Base-by-base conservation (phyloP, 352 stramenopile genomes). In the Aphanomyces cochlioides region DNA sequence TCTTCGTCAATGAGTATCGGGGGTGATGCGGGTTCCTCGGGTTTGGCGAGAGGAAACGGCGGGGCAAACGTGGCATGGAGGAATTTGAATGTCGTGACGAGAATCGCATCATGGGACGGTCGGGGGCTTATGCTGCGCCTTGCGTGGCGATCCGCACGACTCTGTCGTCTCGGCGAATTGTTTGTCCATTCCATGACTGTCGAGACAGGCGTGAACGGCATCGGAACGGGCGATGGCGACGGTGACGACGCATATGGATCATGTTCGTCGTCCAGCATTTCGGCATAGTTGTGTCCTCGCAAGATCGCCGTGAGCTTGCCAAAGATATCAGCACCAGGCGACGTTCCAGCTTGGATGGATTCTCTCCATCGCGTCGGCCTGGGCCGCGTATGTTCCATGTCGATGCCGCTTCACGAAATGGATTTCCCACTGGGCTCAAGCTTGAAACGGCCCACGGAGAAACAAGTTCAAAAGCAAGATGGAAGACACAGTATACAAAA, bases 51-150 rank as follows among this genome's bases (percentile, higher is more conserved):
- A 7, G 47, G 53, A 5, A 63, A 43, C 2, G 38, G 36, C 28
- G 74, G 74, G n/a, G 71, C 66, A 40, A 79, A 74, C 21, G 73
- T 64, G 15, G 56, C 54, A 47, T 79, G 74, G 15, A 79, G 56
- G 19, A 67, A 34, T 4, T 48, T 58, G 50, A 79, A 79, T 36
- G 67, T 73, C 67, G 76, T 79, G 37, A 67, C 47, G 58, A 66
- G 58, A 15, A 66, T 66, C 19, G 58, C 38, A 17, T 66, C 58
- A 41, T 41, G 58, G 5, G 8, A n/a, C 34, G 37, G 58, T 34
- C 37, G 50, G 8, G n/a, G 50, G 8, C n/a, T n/a, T 1, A n/a
- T 58, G n/a, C 28, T 21, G 50, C 50, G 28, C n/a, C 37, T n/a
- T 58, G n/a, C n/a, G 7, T 34, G 50, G 8, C 28, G 28, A 34